Percentiles rank a stretch among this genome's conserved stretches.
Conservation (phyloP, 2,329 filamentous ascomycete genomes). For the Penicillium sp. region DNA sequence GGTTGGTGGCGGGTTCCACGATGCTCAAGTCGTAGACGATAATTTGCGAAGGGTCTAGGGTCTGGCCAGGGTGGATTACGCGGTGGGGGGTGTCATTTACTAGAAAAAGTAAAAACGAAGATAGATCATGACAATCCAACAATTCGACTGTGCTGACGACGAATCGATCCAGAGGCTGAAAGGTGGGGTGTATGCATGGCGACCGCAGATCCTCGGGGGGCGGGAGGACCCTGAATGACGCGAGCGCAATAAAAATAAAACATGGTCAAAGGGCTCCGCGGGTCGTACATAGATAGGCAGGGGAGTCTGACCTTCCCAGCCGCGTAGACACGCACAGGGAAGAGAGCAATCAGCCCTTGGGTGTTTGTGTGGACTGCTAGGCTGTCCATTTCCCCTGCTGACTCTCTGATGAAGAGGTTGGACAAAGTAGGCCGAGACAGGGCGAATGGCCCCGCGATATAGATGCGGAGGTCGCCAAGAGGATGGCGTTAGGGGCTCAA, state of each 20-base stretch:
- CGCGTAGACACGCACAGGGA: not conserved
- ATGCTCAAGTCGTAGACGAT: constrained; percentile 4
- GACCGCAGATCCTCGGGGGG: constrained; percentile 13
- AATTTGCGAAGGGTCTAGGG: not conserved
- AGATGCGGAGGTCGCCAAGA: constrained; percentile 18
- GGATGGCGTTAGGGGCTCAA: not conserved
- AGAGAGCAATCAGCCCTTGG: not conserved
- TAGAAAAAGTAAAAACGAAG: constrained; percentile 4
- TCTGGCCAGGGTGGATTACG: not conserved
- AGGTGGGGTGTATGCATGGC: constrained; percentile 14
- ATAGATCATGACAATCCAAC: constrained; percentile 8
- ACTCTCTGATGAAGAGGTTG: not conserved
- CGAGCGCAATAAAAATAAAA: constrained; percentile 13
- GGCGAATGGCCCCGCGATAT: constrained; percentile 4
- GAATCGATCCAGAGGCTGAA: constrained; percentile 19
- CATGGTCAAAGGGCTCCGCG: not conserved
- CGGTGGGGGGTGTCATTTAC: constrained; percentile 9
- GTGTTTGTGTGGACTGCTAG: not conserved
- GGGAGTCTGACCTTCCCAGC: not conserved
- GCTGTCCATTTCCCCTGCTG: not conserved
- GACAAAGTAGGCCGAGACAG: no score
- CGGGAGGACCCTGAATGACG: constrained; percentile 13
- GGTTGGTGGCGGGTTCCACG: constrained; percentile 4
- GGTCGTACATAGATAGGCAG: not conserved
- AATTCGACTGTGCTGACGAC: constrained; percentile 5